A percentile compares a stretch with the other conserved stretches of the same genome.
Conservation (phyloP, 768 basidiomycete species). For the Amanita phalloides region DNA sequence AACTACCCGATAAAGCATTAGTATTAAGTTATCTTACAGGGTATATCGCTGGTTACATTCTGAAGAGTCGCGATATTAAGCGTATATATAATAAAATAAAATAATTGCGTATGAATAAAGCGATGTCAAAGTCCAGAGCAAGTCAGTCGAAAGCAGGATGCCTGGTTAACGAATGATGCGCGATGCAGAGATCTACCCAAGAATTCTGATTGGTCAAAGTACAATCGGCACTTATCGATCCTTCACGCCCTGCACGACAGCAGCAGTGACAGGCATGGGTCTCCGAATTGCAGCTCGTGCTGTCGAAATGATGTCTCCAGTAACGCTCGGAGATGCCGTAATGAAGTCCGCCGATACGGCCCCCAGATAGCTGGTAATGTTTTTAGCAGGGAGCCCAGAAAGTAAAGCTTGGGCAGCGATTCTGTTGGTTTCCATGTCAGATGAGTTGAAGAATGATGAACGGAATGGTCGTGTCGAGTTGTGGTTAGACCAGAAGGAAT, state of each 20-base stretch:
- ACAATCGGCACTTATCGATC: background rate
- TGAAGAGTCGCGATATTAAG: background rate
- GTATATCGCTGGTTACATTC: background rate
- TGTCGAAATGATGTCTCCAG: background rate
- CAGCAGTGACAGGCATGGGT: background rate
- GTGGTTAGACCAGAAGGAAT: conserved; percentile 8
- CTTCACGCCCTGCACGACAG: background rate
- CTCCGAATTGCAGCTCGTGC: background rate
- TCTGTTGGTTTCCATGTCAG: background rate
- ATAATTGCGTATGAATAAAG: background rate
- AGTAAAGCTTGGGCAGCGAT: background rate
- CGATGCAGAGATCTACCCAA: no score
- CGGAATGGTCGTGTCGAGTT: conserved; percentile 2
- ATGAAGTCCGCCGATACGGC: background rate
- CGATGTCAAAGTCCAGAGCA: background rate
- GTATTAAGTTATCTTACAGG: background rate
- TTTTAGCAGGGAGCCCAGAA: background rate
- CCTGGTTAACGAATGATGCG: background rate
- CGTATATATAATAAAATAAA: conserved; percentile 3
- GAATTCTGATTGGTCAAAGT: background rate
- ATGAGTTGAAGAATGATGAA: conserved; percentile 7
- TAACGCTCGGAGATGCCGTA: background rate
- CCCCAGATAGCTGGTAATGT: background rate
- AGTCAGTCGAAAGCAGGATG: background rate
- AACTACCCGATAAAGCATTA: background rate